Evolutionary conservation across 306 rosid genomes (phyloP), one percentile per base, ranked within the genome.

Genomic region (Cercis canadensis): DNA sequence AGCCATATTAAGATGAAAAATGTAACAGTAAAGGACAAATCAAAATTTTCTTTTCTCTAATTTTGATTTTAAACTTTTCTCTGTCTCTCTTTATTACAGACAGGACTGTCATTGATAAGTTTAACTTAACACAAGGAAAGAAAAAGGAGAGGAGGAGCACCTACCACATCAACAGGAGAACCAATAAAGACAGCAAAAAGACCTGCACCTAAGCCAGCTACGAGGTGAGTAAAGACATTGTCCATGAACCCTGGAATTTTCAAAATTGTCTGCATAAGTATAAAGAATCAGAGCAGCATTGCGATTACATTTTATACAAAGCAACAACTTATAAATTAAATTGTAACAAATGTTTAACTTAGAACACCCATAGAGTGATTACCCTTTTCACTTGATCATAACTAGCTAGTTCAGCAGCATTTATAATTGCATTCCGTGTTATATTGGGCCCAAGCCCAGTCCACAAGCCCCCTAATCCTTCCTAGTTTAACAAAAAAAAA

Each of bases 111-210:
- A 43, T 69, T 16, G n/a, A 37, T 52, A 57, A 41, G 66, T 34
- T 62, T 52, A 54, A 53, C 51, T 77, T 44, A 57, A 19, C 4
- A 2, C 39, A 17, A 50, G 64, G 29, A 55, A 7, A 55, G 24
- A 36, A 11, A 39, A 56, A 37, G 39, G 34, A 1, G 6, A 6
- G 17, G 43, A 62, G 34, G 47, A 59, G 62, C 59, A 67, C 91
- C 50, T 94, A 95, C 99, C 95, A 95, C 96, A 72, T 95, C 99
- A 80, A 91, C 95, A 3, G 99, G 99, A 74, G 99, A 95, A 75
- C 99, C 99, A 63, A 95, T 77, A 69, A 84, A 89, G 69, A 91
- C 96, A 16, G 99, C 99, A 79, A 95, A 91, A 57, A 95, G 85
- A 72, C 99, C 99, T 9, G 99, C 97, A 73, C 92, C 97, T 85